These are phyloP conservation scores for Emericellopsis cladophorae DNA, from an alignment of 2,329 filamentous ascomycete genomes.

Conservation along the genomic window DNA sequence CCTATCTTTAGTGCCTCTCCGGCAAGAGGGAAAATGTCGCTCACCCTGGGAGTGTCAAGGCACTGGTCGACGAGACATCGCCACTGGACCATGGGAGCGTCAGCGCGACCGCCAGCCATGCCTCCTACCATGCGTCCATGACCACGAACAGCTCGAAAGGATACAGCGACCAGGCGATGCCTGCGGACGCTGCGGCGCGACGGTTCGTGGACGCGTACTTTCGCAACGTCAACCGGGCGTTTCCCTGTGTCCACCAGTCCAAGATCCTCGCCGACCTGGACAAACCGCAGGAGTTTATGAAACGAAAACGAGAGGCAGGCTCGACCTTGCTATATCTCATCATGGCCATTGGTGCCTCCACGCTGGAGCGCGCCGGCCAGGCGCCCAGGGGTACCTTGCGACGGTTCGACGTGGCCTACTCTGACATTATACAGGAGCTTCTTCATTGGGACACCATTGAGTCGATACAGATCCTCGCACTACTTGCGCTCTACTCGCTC, in stretches of 20 bases:
- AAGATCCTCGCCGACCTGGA: slow-evolving; percentile 12
- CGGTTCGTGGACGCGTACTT: slow-evolving; percentile 30
- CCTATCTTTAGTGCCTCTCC: background rate
- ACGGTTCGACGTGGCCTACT: slow-evolving; percentile 25
- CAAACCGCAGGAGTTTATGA: background rate
- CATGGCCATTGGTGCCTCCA: slow-evolving; percentile 32
- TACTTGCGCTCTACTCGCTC: slow-evolving; percentile 28
- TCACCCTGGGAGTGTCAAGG: background rate
- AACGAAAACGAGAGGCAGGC: slow-evolving; percentile 12
- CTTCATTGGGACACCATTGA: slow-evolving; percentile 19
- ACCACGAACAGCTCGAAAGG: background rate
- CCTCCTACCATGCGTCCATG: background rate
- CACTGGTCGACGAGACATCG: background rate
- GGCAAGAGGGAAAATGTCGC: background rate
- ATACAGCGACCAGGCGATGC: background rate
- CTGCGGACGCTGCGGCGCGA: slow-evolving; percentile 12
- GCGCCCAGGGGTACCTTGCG: slow-evolving; percentile 17
- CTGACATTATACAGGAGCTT: slow-evolving; percentile 26
- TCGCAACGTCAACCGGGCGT: slow-evolving; percentile 29
- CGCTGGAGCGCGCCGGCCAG: slow-evolving; percentile 27
- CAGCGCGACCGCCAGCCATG: background rate
- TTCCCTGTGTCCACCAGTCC: slow-evolving; percentile 27
- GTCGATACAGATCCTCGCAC: slow-evolving; percentile 25
- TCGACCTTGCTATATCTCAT: slow-evolving; percentile 26
- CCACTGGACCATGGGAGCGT: background rate